Percentiles rank a stretch among this genome's conserved stretches.
These are phyloP conservation scores for Chlorophyllum brunneum DNA, from an alignment of 768 basidiomycete genomes.

Conservation along the genomic window DNA sequence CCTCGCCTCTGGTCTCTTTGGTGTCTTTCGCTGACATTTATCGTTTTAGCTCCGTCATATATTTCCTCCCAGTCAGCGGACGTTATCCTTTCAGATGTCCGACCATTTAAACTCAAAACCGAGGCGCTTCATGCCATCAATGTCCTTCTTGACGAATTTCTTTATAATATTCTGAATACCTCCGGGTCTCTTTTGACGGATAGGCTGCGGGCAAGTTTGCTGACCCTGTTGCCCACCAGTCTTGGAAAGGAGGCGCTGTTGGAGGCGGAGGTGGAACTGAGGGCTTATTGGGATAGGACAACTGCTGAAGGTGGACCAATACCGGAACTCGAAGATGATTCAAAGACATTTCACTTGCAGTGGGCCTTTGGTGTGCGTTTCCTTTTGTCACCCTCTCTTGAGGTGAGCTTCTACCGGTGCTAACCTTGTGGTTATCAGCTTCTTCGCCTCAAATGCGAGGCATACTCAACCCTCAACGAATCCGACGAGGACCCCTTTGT, in stretches of 20 bases:
- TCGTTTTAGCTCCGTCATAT: conserved; percentile 59
- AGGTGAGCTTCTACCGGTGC: neutral
- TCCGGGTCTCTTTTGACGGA: conserved; percentile 71
- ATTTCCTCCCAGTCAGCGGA: conserved; percentile 84
- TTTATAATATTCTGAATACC: conserved; percentile 64
- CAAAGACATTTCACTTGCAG: conserved; percentile 61
- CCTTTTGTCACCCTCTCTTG: conserved; percentile 12
- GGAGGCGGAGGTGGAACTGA: conserved; percentile 89
- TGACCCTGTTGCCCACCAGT: conserved; percentile 70
- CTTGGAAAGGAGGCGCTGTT: conserved; percentile 89
- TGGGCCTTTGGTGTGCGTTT: conserved; percentile 70
- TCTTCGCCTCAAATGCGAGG: conserved; percentile 81
- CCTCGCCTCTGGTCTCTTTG: conserved; percentile 7
- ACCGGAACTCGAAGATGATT: conserved; percentile 42
- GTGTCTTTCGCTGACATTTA: conserved; percentile 2
- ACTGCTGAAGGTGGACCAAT: conserved; percentile 26
- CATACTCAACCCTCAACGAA: conserved; percentile 83
- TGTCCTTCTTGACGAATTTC: conserved; percentile 78
- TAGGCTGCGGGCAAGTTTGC: conserved; percentile 65
- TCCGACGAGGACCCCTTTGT: conserved; percentile 69
- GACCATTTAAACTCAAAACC: conserved; percentile 80
- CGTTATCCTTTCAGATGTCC: conserved; percentile 87
- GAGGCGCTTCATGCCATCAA: conserved; percentile 81
- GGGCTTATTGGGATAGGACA: conserved; percentile 84
- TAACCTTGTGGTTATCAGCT: conserved; percentile 41